phyloP scores from a whole-genome alignment of 2,329 filamentous ascomycete species.

The Ascochyta rabiei region DNA sequence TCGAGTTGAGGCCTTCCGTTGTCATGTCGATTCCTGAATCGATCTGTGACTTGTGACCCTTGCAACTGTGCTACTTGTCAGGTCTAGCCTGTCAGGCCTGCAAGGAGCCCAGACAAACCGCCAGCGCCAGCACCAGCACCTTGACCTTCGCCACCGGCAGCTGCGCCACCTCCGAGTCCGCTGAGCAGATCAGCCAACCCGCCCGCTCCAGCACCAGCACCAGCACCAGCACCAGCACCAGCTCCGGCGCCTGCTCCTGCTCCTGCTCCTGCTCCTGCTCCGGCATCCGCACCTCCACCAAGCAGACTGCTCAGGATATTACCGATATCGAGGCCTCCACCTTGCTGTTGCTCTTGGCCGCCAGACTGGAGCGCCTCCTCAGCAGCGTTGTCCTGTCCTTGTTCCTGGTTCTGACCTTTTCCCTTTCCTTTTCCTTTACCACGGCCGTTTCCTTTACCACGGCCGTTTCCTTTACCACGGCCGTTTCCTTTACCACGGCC shows the following conservation, averaged over 20 bases:
- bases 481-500: background rate
- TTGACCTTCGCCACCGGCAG: background rate
- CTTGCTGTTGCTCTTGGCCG: slow-evolving; percentile 14
- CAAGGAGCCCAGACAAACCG: background rate
- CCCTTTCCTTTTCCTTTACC: background rate
- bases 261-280: slow-evolving; percentile 5
- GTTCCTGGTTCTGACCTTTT: background rate
- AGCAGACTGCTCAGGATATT: slow-evolving; percentile 13
- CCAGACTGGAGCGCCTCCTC: slow-evolving; percentile 14
- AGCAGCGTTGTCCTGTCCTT: background rate
- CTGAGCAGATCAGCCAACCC: background rate
- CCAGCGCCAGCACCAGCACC: background rate
- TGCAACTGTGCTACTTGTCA: background rate
- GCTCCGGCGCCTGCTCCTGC: slow-evolving; percentile 1
- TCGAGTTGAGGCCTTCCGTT: background rate
- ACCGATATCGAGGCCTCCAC: slow-evolving; percentile 1
- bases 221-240: slow-evolving; percentile 8
- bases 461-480: background rate
- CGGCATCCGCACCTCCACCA: slow-evolving; percentile 10
- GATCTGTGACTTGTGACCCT: background rate
- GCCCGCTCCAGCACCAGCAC: slow-evolving; percentile 4
- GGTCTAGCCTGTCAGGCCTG: background rate
- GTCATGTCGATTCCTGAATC: slow-evolving; percentile 13
- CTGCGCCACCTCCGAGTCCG: background rate
- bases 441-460: background rate